phyloP scores from a whole-genome alignment of 306 rosid genomes.

The Crataegus laevigata region DNA sequence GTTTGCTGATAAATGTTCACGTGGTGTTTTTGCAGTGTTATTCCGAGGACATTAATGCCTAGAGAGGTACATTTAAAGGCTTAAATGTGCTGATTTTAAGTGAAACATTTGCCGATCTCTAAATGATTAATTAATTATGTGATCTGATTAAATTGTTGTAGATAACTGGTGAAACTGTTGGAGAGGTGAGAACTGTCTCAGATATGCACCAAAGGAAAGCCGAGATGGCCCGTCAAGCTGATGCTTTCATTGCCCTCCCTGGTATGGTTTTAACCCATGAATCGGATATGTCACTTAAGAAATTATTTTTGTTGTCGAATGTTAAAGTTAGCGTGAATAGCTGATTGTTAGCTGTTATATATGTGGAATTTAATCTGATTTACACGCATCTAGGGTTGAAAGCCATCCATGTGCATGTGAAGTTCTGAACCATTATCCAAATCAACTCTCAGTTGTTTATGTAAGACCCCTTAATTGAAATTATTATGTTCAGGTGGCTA shows the following conservation, averaged over 20 bases:
- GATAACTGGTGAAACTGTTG: slow-evolving; percentile 91
- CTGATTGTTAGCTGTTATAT: neutral
- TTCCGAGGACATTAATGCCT: slow-evolving; percentile 87
- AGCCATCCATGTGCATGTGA: neutral
- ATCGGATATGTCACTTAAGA: neutral
- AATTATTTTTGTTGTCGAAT: neutral
- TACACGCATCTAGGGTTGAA: neutral
- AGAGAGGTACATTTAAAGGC: slow-evolving; percentile 58
- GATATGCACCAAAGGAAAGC: slow-evolving; percentile 99
- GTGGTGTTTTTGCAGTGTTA: slow-evolving; percentile 54
- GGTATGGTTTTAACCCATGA: slow-evolving; percentile 33
- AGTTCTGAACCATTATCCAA: neutral
- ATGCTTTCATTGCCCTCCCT: slow-evolving; percentile 96
- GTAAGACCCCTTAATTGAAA: neutral
- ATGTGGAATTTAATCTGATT: neutral
- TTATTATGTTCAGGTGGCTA: slow-evolving; percentile 60
- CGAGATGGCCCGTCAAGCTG: slow-evolving; percentile 97
- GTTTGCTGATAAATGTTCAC: neutral
- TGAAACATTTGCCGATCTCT: neutral
- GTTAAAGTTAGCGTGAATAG: neutral
- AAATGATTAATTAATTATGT: neutral
- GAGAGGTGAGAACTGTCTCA: slow-evolving; percentile 88
- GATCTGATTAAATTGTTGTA: slow-evolving; percentile 14
- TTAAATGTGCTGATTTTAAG: neutral
- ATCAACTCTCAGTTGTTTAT: neutral